Conservation (phyloP, 1,284 basidiomycete genomes). For the Bondarzewia mesenterica region DNA sequence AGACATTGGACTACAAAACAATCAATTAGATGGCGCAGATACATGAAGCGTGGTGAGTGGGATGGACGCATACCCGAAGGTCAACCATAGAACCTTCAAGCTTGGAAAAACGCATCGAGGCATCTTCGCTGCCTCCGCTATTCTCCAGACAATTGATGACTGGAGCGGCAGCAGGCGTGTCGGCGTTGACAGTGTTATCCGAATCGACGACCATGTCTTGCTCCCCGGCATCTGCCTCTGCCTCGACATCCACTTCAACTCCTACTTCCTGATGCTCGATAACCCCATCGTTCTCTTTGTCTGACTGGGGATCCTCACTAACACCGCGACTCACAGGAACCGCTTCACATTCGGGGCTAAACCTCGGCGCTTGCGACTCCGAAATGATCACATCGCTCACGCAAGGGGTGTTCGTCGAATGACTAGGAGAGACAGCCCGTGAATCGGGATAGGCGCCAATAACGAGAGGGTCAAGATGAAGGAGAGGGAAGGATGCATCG, state of each 20-base stretch:
- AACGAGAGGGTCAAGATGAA: constrained; percentile 7
- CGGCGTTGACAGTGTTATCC: not conserved
- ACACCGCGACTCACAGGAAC: not conserved
- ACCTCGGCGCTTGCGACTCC: not conserved
- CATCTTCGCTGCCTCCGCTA: not conserved
- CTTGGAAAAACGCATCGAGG: not conserved
- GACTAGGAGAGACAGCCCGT: not conserved
- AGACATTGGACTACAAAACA: constrained; percentile 15
- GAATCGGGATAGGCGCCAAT: constrained; percentile 4
- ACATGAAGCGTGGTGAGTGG: not conserved
- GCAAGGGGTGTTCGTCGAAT: not conserved
- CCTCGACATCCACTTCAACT: not conserved
- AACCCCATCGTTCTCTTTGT: not conserved
- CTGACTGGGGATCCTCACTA: not conserved
- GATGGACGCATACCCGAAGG: not conserved
- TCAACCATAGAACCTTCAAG: not conserved
- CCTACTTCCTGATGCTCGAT: not conserved
- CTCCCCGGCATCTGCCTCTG: not conserved
- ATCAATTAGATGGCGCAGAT: not conserved
- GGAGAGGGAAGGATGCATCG: not conserved
- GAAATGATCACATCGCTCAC: not conserved
- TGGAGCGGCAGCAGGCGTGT: not conserved
- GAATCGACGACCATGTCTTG: constrained; percentile 3
- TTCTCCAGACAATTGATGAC: not conserved
- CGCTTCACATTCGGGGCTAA: not conserved